These are phyloP conservation scores for Boletus rufocinnamomeus DNA, from an alignment of 768 basidiomycete genomes.

Conservation along the genomic window DNA sequence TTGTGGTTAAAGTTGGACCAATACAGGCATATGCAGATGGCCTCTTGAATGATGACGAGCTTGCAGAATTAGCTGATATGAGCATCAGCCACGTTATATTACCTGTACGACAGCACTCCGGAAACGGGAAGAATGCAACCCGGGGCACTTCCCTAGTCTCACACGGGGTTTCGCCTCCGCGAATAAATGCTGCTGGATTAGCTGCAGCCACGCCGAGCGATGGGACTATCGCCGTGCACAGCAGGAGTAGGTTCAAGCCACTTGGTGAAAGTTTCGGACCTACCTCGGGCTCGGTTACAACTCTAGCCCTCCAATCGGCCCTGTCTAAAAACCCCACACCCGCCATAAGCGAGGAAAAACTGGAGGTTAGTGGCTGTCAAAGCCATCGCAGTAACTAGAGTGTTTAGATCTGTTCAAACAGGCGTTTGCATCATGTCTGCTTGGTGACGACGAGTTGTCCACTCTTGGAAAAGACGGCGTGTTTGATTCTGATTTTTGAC, in stretches of 20 bases:
- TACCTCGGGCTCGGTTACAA: background rate
- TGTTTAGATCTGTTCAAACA: conserved; percentile 20
- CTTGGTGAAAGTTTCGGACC: background rate
- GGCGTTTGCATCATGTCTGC: conserved; percentile 40
- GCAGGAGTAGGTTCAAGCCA: background rate
- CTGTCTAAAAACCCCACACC: background rate
- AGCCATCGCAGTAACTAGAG: background rate
- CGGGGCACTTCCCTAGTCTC: background rate
- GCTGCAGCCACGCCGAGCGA: background rate
- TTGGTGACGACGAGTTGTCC: conserved; percentile 38
- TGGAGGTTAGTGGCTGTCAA: conserved; percentile 23
- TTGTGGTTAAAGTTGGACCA: conserved; percentile 8
- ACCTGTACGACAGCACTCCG: background rate
- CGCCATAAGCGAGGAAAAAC: conserved; percentile 16
- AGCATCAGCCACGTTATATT: background rate
- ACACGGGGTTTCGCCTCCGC: background rate
- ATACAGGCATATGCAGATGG: conserved; percentile 38
- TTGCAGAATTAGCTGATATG: conserved; percentile 23
- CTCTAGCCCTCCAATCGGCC: background rate
- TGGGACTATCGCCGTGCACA: background rate
- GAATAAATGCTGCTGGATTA: background rate
- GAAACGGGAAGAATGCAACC: background rate
- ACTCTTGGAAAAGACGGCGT: conserved; percentile 31
- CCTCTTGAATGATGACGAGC: conserved; percentile 38
- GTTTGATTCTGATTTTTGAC: conserved; percentile 26